Evolutionary conservation across 345 rosid genomes (phyloP), one percentile per base, ranked within the genome.

Genomic region (Limnanthes douglasii): DNA sequence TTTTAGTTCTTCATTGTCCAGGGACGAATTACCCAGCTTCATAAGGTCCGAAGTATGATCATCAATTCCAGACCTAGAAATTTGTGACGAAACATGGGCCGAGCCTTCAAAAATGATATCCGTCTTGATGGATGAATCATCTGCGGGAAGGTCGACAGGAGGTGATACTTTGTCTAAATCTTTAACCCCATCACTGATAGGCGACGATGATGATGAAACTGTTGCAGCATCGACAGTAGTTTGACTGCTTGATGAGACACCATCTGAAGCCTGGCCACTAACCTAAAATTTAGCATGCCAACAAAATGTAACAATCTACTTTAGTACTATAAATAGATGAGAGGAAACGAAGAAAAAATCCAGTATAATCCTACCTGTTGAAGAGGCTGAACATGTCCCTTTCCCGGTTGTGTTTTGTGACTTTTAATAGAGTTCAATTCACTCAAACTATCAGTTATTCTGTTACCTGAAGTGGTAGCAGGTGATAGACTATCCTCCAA

Each of bases 381-480:
- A 29, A 34, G 59, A 17, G 41, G 54, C 32, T 50, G 68, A 21
- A 39, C 17, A 41, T 45, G 39, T 35, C 60, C 73, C 46, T 57
- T 64, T 33, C 49, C 52, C 18, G 27, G 21, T 50, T 55, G 59
- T 55, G 58, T 64, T 46, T 65, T 77, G 39, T 46, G 39, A 48
- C 78, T 70, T 51, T 74, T 68, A 2, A 57, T 60, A 41, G 80
- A 66, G 49, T 62, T 72, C 23, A 73, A 66, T 51, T 69, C 43
- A 50, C 62, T 50, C 57, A 66, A 39, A 40, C 25, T 40, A 35
- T 64, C 69, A 41, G 11, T 65, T 35, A 38, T 67, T 41, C 56
- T 46, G 13, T 30, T 60, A 15, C 69, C 84, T 43, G 36, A 27
- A 33, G 35, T 55, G 23, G 51, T 13, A 19, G 11, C 21, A 15